A percentile compares a stretch with the other conserved stretches of the same genome.
These are phyloP conservation scores for Fusarium neocosmosporiellum DNA, from an alignment of 2,329 filamentous ascomycete species.

Conservation along the genomic window DNA sequence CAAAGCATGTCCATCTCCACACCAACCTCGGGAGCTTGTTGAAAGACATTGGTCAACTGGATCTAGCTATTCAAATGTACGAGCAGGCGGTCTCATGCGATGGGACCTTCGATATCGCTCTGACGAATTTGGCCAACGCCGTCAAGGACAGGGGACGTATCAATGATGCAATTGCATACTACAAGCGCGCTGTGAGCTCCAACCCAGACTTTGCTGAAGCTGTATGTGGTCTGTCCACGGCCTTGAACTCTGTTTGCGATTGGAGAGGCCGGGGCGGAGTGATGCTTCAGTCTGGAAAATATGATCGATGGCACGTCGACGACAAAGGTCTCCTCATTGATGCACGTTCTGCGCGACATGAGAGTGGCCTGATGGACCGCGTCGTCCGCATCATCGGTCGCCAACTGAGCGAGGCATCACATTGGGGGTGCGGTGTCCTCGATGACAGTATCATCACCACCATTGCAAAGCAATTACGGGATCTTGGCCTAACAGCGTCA, in stretches of 20 bases:
- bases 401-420: conserved; percentile 86
- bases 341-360: conserved; percentile 67
- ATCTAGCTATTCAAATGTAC: conserved; percentile 95
- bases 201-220: conserved; percentile 97
- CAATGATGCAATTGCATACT: conserved; percentile 91
- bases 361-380: conserved; percentile 86
- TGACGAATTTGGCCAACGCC: conserved; percentile 96
- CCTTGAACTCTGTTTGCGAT: conserved; percentile 94
- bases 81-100: conserved; percentile 94
- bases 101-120: conserved; percentile 93
- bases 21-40: conserved; percentile 95
- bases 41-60: conserved; percentile 94
- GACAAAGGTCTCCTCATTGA: conserved; percentile 85
- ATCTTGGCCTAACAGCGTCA: conserved; percentile 51
- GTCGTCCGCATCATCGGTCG: conserved; percentile 92
- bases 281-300: conserved; percentile 75
- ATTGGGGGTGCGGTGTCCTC: conserved; percentile 83
- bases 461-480: conserved; percentile 59
- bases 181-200: conserved; percentile 87
- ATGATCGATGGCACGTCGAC: conserved; percentile 94
- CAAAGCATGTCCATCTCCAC: conserved; percentile 92
- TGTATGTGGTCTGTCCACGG: conserved; percentile 94
- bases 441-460: conserved; percentile 64
- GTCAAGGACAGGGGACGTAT: conserved; percentile 97
- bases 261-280: conserved; percentile 93